Percentiles rank a stretch among this genome's conserved stretches.
phyloP scores from a whole-genome alignment of 768 basidiomycete genomes.

The Lanmaoa pseudosensibilis region DNA sequence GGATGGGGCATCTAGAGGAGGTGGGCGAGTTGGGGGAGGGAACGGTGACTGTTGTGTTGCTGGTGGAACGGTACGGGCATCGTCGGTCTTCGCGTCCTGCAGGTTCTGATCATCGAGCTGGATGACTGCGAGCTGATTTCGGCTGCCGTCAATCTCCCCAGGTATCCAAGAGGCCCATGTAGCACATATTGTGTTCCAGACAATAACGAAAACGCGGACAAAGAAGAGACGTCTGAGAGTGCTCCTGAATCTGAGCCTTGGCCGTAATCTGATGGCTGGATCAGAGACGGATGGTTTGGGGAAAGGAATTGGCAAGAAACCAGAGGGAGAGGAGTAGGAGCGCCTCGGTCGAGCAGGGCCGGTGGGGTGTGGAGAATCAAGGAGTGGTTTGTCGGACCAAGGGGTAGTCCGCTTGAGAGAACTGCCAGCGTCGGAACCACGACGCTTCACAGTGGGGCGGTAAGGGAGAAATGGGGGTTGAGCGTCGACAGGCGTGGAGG shows the following conservation, averaged over 20 bases:
- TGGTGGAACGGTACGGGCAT: slow-evolving; percentile 21
- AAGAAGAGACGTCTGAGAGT: slow-evolving; percentile 63
- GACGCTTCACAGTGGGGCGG: slow-evolving; percentile 24
- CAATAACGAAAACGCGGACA: slow-evolving; percentile 63
- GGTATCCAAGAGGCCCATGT: slow-evolving; percentile 52
- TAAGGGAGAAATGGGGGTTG: slow-evolving; percentile 32
- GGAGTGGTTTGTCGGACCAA: slow-evolving; percentile 56
- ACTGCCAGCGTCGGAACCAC: slow-evolving; percentile 27
- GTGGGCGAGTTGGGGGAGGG: slow-evolving; percentile 26
- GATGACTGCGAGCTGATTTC: slow-evolving; percentile 4
- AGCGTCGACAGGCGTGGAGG: slow-evolving; percentile 52
- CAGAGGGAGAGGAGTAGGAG: slow-evolving; percentile 64
- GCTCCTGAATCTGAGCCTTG: slow-evolving; percentile 38
- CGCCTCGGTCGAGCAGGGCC: slow-evolving; percentile 46
- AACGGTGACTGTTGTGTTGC: slow-evolving; percentile 19
- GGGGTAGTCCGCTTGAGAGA: slow-evolving; percentile 51
- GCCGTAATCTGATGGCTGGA: slow-evolving; percentile 37
- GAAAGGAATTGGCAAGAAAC: slow-evolving; percentile 42
- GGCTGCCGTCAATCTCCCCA: slow-evolving; percentile 23
- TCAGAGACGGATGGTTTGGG: slow-evolving; percentile 33
- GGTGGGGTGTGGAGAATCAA: slow-evolving; percentile 25
- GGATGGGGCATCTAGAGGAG: slow-evolving; percentile 18
- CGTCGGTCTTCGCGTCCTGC: slow-evolving; percentile 9
- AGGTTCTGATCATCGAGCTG: slow-evolving; percentile 9
- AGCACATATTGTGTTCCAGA: slow-evolving; percentile 68